Base-by-base conservation (phyloP, 805 yeast species). In the Zygotorulaspora florentina region DNA sequence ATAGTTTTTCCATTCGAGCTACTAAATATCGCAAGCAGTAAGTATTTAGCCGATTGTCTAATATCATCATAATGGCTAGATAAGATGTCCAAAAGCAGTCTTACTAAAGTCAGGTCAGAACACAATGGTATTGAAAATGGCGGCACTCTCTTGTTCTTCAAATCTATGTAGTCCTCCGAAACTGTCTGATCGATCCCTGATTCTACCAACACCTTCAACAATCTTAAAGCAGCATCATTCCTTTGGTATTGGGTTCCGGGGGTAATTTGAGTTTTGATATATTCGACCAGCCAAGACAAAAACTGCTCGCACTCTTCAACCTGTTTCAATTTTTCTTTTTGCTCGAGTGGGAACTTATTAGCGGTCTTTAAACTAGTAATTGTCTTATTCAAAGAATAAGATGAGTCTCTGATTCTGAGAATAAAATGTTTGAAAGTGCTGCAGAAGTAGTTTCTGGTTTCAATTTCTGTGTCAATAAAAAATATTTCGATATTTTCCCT, bases 51-150 rank as follows among this genome's bases (percentile, higher is more conserved):
- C 8, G 58, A 46, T 3, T 72, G 70, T 48, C 98, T 74, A 15
- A 90, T 74, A 59, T 89, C 96, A 46, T 85, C 88, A 64, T 80
- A 89, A 50, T 84, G 83, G 59, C 84, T 83, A 26, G 80, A 68
- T 7, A 86, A 68, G 44, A 79, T 79, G 52, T 83, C 85, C 15
- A 84, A 61, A 42, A 89, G 65, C 8, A 79, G 56, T 40, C 81
- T 66, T 1, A 76, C 57, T 25, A 77, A 52, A 1, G 65, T 59
- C 1, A 54, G 53, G 15, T 66, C 60, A 15, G 64, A 57, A 51
- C 72, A 77, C 1, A 85, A 53, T 0, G 66, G 56, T 1, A 82
- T 52, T 17, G 69, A 51, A 56, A 75, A 80, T 7, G 83, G 80
- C 56, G 71, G 77, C 25, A 64, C 68, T 40, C 77, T 70, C 25